Base-by-base conservation (phyloP, 371 early-diverging fungal species). In the Mucor lusitanicus region DNA sequence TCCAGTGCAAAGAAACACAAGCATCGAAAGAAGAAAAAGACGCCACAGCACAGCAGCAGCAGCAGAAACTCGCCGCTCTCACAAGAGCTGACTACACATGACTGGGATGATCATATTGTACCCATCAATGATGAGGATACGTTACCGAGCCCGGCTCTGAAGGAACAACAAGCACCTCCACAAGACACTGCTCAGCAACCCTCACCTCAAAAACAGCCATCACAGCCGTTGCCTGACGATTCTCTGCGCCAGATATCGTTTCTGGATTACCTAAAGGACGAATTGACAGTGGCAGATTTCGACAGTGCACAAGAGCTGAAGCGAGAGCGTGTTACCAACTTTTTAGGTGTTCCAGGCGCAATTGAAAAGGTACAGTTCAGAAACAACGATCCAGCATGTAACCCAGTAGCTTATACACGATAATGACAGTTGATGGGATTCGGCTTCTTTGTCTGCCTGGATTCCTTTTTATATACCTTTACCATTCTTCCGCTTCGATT, bases 401-500 rank as follows among this genome's bases (percentile, higher is more conserved):
- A n/a, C n/a, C n/a, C n/a, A n/a, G n/a, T n/a, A 30, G 30, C 30
- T 30, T 6, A 30, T 30, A 6, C 30, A n/a, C n/a, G n/a, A n/a
- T n/a, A 30, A 30, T 30, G 30, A 30, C 6, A 94, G 90, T 76
- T 95, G 59, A 86, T 98, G 85, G 77, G 81, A 27, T 93, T 97
- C 82, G 99, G 99, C 2, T 91, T 90, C 54, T 83, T 94, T 40
- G 91, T 98, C 4, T 97, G 98, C 62, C 75, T 97, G 48, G 98
- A 98, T 78, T 91, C 97, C 1, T 95, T 99, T 67, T 74, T 99
- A 15, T 92, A 94, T 71, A 90, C 93, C 4, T 96, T 98, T 70
- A 95, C 97, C 3, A 94, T 97, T 50, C 79, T 99, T 5, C 99
- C 99, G 0, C 76, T 94, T n/a, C 87, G 97, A 27, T 89, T 96